Evolutionary conservation across 1,139 yeast species (phyloP), one percentile per base, ranked within the genome.

Genomic region (Sugiyamaella pinicola): DNA sequence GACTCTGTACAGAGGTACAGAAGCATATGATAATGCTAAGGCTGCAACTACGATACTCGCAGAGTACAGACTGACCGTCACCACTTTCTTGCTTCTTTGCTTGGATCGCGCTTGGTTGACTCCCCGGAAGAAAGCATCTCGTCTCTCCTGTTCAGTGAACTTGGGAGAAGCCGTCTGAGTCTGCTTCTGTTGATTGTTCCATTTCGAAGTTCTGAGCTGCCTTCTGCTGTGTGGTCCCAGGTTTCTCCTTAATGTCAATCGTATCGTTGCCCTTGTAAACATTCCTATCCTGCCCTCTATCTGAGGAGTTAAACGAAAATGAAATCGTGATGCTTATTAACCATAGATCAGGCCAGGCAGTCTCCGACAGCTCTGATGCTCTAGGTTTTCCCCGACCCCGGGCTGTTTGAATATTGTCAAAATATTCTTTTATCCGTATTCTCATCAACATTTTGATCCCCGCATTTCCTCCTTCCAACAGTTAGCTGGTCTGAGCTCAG

Each of bases 1-100:
- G 18, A 93, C 91, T 61, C 97, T 75, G 69, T 95, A 95, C 18
- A 95, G 73, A 2, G 99, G 98, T 9, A 95, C 99, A 0, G 97
- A 89, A 9, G 93, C 87, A 70, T 90, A 93, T 0, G 96, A 79
- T 19, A 93, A 74, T 0, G 97, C 93, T 44, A 89, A 73, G 57
- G 89, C 88, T 8, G 84, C 73, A 26, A 93, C 73, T 12, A 85
- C 84, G 39, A 89, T 74, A 22, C 96, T 84, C 0, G 84, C 74
- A 1, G 93, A 75, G 67, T 91, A 91, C 66, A 85, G 80, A 3
- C 85, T 82, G 9, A 87, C 82, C 0, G 96, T 74, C 38, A 70
- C 67, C 59, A 55, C 66, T 58, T 57, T 71, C 64, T 58, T 69
- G 58, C 61, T 69, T 59, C 61, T 69, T 56, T 64, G 64, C 18